Base-by-base conservation (phyloP, 129 eudicot genomes). In the Artemisia argyi region DNA sequence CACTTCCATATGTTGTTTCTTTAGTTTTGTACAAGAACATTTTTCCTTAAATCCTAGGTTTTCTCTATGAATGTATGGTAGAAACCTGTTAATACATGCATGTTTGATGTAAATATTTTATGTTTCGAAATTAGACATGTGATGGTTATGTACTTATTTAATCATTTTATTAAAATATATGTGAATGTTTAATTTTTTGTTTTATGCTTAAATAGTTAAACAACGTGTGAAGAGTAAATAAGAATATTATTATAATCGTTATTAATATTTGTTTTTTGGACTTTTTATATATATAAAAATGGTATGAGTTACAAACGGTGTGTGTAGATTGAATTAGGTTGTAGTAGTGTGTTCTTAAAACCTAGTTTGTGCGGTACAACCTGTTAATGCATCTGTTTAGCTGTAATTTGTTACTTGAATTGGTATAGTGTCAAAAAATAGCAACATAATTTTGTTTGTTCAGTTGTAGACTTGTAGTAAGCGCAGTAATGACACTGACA, bases 11-110 rank as follows among this genome's bases (percentile, higher is more conserved):
- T 39, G 46, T 6, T 39, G 10, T 39, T 39, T 6, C 9, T 39
- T 39, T 39, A 28, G 32, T n/a, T n/a, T n/a, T n/a, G n/a, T n/a
- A n/a, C n/a, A n/a, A n/a, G n/a, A n/a, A n/a, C n/a, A n/a, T n/a
- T n/a, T n/a, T n/a, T n/a, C n/a, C n/a, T n/a, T n/a, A n/a, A n/a
- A n/a, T n/a, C n/a, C n/a, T 76, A 68, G 69, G 3, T 35, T 42
- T 51, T 46, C 18, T 58, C 1, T 20, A 57, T 58, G 18, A 32
- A 1, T 32, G 42, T 4, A 32, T 32, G 46, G 46, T 39, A 7
- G 46, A 39, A 68, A 68, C 46, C 19, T 35, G 72, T 55, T 53
- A 59, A 59, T 68, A 75, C 80, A 30, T 68, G 67, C 44, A 47
- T 20, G n/a, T 68, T 13, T 61, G 22, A 1, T 57, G 46, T 39